phyloP scores from a whole-genome alignment of 2,329 filamentous ascomycete genomes.

The Didymella keratinophila region DNA sequence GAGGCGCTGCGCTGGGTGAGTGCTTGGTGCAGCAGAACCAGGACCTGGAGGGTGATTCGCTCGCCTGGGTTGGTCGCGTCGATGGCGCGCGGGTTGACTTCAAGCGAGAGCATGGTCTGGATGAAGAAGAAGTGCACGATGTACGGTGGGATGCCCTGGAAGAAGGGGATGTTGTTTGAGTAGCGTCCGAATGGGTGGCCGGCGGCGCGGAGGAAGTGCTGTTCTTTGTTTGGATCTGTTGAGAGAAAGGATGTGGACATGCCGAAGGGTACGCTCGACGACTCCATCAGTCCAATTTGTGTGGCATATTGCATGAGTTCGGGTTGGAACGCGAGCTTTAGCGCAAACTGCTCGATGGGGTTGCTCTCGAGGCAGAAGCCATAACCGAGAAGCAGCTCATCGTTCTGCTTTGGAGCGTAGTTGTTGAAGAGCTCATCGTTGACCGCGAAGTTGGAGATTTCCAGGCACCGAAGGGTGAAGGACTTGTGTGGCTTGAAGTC shows the following conservation, averaged over 20 bases:
- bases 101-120: constrained; percentile 32
- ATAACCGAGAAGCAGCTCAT: constrained; percentile 62
- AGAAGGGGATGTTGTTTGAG: constrained; percentile 36
- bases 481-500: constrained; percentile 39
- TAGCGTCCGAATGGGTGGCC: constrained; percentile 48
- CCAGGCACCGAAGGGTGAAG: constrained; percentile 52
- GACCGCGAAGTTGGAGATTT: constrained; percentile 43
- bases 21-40: constrained; percentile 35
- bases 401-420: constrained; percentile 62
- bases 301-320: constrained; percentile 37
- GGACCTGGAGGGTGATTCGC: constrained; percentile 34
- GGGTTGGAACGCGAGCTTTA: constrained; percentile 53
- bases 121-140: constrained; percentile 46
- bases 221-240: constrained; percentile 38
- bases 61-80: constrained; percentile 24
- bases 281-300: constrained; percentile 25
- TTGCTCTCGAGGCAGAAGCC: constrained; percentile 60
- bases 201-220: constrained; percentile 44
- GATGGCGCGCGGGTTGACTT: constrained; percentile 25
- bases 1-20: constrained; percentile 31
- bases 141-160: constrained; percentile 46
- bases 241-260: constrained; percentile 35
- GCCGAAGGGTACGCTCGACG: constrained; percentile 35
- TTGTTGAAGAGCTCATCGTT: constrained; percentile 61
- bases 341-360: constrained; percentile 56